phyloP scores from a whole-genome alignment of 805 yeast species.

The Candida sithepensis region DNA sequence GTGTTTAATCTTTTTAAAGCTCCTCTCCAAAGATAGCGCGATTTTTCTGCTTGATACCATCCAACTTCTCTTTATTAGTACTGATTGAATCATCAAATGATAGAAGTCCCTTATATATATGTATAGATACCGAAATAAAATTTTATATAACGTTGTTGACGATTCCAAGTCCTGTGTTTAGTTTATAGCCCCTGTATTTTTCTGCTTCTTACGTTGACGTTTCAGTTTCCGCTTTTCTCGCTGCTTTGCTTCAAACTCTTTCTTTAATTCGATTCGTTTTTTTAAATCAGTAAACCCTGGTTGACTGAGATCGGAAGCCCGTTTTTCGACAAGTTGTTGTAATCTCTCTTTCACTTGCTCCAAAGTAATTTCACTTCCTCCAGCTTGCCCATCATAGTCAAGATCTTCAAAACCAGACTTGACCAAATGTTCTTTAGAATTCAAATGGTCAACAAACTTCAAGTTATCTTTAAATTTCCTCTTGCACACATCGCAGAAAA shows the following conservation, averaged over 20 bases:
- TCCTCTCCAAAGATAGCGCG: no score
- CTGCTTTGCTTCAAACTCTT: constrained; percentile 35
- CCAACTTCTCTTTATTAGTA: no score
- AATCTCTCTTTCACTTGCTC: constrained; percentile 45
- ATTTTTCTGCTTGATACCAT: no score
- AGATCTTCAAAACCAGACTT: constrained; percentile 33
- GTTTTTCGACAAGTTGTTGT: constrained; percentile 32
- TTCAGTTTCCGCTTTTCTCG: constrained; percentile 28
- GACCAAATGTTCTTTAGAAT: constrained; percentile 62
- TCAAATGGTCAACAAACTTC: constrained; percentile 79
- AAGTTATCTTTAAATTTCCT: constrained; percentile 79
- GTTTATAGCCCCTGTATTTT: not conserved
- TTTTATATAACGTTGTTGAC: no score
- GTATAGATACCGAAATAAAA: no score
- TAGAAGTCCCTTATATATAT: no score
- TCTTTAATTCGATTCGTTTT: constrained; percentile 39
- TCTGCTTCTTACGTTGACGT: constrained; percentile 21
- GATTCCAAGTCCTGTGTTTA: not conserved
- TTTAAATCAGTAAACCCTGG: constrained; percentile 30
- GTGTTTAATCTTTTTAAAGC: not conserved
- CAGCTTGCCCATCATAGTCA: constrained; percentile 23
- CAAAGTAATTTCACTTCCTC: constrained; percentile 35
- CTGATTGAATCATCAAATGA: no score
- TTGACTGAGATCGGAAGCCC: constrained; percentile 21
- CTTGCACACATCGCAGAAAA: constrained; percentile 77